Conservation (phyloP, 306 rosid genomes). For the Heteromeles arbutifolia region DNA sequence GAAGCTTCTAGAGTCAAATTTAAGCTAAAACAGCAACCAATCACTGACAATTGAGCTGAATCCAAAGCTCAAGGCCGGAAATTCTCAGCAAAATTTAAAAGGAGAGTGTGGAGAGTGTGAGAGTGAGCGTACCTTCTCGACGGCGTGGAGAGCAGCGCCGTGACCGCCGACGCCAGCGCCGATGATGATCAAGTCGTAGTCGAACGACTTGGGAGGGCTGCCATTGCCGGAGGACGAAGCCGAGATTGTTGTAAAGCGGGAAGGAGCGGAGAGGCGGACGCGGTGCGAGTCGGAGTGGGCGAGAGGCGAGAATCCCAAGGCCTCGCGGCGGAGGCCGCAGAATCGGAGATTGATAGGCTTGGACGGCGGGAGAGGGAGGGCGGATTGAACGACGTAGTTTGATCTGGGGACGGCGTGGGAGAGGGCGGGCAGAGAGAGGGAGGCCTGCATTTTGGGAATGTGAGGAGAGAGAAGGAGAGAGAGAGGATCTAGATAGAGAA, state of each 20-base stretch:
- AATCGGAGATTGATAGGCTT: slow-evolving; percentile 61
- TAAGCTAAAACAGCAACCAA: background rate
- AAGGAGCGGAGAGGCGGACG: slow-evolving; percentile 16
- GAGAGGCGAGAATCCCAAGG: slow-evolving; percentile 44
- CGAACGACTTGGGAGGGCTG: slow-evolving; percentile 61
- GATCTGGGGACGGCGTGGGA: slow-evolving; percentile 49
- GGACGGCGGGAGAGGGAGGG: slow-evolving; percentile 3
- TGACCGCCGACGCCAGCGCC: slow-evolving; percentile 99
- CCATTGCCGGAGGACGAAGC: slow-evolving; percentile 55
- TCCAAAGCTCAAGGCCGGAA: background rate
- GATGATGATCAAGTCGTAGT: slow-evolving; percentile 80
- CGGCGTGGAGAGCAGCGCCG: slow-evolving; percentile 96
- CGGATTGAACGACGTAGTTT: slow-evolving; percentile 11
- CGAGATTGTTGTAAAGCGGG: slow-evolving; percentile 8
- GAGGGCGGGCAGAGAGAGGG: slow-evolving; percentile 60
- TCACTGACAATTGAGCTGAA: background rate
- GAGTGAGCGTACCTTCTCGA: slow-evolving; percentile 59
- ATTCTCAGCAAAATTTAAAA: background rate
- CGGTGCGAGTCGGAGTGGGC: slow-evolving; percentile 17
- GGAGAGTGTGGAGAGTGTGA: background rate
- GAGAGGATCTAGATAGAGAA: background rate
- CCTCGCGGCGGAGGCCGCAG: slow-evolving; percentile 79
- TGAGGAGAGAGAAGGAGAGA: background rate
- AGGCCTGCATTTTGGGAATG: slow-evolving; percentile 59
- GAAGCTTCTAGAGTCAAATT: background rate